Evolutionary conservation across 2,329 filamentous ascomycete species (phyloP), one percentile per base, ranked within the genome.

Genomic region (Knufia fluminis): DNA sequence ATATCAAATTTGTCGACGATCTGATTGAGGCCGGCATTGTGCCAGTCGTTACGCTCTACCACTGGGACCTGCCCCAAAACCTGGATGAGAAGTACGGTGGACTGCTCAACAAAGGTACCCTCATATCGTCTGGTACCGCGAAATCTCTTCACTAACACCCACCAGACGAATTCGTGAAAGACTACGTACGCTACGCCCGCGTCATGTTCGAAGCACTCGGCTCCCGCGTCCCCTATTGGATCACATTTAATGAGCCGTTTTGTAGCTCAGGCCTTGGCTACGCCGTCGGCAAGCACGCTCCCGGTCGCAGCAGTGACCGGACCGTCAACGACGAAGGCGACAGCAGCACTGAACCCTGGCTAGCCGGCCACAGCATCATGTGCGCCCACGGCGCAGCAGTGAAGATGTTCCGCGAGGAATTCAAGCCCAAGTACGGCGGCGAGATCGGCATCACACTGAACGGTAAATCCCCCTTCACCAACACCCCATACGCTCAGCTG

Each of bases 221-320:
- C 43, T 77, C 81, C 48, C 83, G 82, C 66, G 86, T 89, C 61
- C 87, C 88, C 72, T 76, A 86, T 68, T 94, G 88, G 88, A 86
- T 90, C 66, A 92, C 86, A 22, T 88, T 91, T 71, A 92, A 92
- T 65, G 87, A 94, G 71, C 88, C 88, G 2, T 92, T 85, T 81
- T 94, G 86, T 69, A 86, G 80, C 55, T 80, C 83, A 46, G 82
- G 92, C 53, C 75, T 92, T 36, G 87, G 87, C 31, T 92, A 91
- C 68, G 85, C 77, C 62, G 79, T 77, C 36, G 88, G 88, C 23
- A 71, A 80, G 54, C 89, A 90, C 63, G 88, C 88, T 9, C 88
- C 88, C 1, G 88, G 88, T n/a, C 82, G 79, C 62, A 86, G 82
- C 4, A 88, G 84, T 58, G 82, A 92, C 67, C 79, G 86, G 54